A percentile compares a stretch with the other conserved stretches of the same genome.
phyloP scores from a whole-genome alignment of 306 rosid genomes.

The Rubus parviflorus region DNA sequence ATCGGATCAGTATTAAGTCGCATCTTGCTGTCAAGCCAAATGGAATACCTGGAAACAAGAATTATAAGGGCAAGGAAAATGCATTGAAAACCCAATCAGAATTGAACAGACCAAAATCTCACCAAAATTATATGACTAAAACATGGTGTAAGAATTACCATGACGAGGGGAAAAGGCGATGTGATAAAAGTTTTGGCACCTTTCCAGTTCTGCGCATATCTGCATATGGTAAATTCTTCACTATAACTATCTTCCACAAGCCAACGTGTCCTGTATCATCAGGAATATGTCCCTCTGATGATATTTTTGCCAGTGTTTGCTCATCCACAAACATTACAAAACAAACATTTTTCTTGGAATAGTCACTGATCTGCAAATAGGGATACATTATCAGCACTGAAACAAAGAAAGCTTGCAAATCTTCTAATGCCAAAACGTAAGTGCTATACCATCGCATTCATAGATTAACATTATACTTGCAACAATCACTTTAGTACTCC shows the following conservation, averaged over 20 bases:
- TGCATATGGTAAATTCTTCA: conserved; percentile 68
- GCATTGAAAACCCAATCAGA: conserved; percentile 14
- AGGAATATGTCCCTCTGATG: conserved; percentile 71
- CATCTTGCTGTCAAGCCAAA: conserved; percentile 98
- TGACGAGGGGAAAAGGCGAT: conserved; percentile 80
- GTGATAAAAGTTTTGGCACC: conserved; percentile 93
- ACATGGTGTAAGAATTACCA: conserved; percentile 53
- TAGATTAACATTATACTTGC: neutral
- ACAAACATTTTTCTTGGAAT: conserved; percentile 79
- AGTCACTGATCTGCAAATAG: conserved; percentile 78
- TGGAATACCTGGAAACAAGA: conserved; percentile 70
- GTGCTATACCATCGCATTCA: neutral
- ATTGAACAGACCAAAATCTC: conserved; percentile 1
- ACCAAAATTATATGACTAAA: conserved; percentile 24
- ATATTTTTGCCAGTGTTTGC: conserved; percentile 63
- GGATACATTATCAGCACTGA: conserved; percentile 21
- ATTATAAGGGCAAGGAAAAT: conserved; percentile 13
- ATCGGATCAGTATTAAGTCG: conserved; percentile 82
- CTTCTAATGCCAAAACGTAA: conserved; percentile 10
- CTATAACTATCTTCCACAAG: conserved; percentile 74
- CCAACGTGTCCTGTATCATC: conserved; percentile 69
- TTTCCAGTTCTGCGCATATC: conserved; percentile 98
- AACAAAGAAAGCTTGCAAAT: conserved; percentile 19
- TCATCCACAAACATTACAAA: conserved; percentile 89
- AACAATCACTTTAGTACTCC: neutral